Percentiles rank a stretch among this genome's conserved stretches.
phyloP scores from a whole-genome alignment of 805 yeast species.

The Ogataea kodamae region DNA sequence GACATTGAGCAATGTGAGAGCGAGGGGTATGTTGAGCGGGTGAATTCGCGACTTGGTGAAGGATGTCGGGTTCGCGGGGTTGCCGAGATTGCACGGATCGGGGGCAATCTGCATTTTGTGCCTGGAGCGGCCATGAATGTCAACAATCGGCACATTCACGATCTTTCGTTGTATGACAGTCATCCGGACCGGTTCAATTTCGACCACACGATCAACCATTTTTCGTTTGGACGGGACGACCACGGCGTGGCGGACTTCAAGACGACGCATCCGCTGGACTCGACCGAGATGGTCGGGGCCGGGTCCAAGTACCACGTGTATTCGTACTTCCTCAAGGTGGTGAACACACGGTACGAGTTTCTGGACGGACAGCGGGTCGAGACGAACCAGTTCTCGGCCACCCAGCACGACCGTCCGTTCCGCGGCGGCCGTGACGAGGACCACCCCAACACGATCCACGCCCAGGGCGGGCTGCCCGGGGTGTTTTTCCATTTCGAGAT shows the following conservation, averaged over 20 bases:
- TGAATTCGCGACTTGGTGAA: slow-evolving; percentile 61
- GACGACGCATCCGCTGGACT: slow-evolving; percentile 69
- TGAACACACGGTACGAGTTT: slow-evolving; percentile 80
- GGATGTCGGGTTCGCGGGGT: slow-evolving; percentile 87
- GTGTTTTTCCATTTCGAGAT: slow-evolving; percentile 85
- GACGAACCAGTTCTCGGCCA: slow-evolving; percentile 88
- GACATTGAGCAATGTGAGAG: slow-evolving; percentile 86
- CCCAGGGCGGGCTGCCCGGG: slow-evolving; percentile 89
- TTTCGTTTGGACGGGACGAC: slow-evolving; percentile 73
- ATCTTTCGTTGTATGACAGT: slow-evolving; percentile 65
- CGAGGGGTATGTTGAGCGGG: slow-evolving; percentile 74
- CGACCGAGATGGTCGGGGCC: slow-evolving; percentile 35
- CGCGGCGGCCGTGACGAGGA: slow-evolving; percentile 87
- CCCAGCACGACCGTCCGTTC: slow-evolving; percentile 82
- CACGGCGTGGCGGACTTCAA: slow-evolving; percentile 29
- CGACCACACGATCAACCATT: slow-evolving; percentile 72
- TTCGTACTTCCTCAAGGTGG: slow-evolving; percentile 83
- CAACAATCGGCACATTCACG: slow-evolving; percentile 73
- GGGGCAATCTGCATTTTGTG: slow-evolving; percentile 92
- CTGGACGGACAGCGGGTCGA: slow-evolving; percentile 53
- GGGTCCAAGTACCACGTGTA: slow-evolving; percentile 58
- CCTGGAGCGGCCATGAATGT: slow-evolving; percentile 78
- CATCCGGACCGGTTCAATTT: slow-evolving; percentile 61
- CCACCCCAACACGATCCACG: slow-evolving; percentile 80
- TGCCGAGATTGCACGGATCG: slow-evolving; percentile 76